phyloP scores from a whole-genome alignment of 2,329 filamentous ascomycete species.

The Fusarium oligoseptatum region DNA sequence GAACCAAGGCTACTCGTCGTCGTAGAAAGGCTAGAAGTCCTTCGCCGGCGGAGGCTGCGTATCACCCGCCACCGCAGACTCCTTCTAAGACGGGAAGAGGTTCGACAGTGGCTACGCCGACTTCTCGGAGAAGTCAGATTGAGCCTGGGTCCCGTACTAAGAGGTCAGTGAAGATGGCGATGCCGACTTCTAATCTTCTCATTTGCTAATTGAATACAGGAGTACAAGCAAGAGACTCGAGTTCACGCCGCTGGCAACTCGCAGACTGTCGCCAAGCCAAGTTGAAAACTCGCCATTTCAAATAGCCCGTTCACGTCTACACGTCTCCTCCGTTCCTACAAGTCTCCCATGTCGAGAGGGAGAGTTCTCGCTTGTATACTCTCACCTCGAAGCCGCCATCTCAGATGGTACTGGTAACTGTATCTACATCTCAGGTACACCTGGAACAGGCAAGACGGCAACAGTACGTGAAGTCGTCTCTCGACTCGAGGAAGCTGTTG shows the following conservation, averaged over 20 bases:
- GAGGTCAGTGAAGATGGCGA: slow-evolving; percentile 37
- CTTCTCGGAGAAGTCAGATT: slow-evolving; percentile 47
- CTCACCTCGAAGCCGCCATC: slow-evolving; percentile 93
- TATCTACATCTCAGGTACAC: slow-evolving; percentile 99
- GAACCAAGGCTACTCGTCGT: slow-evolving; percentile 75
- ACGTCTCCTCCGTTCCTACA: slow-evolving; percentile 92
- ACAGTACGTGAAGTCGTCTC: slow-evolving; percentile 96
- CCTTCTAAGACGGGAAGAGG: slow-evolving; percentile 53
- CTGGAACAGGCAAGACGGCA: slow-evolving; percentile 96
- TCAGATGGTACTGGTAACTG: slow-evolving; percentile 93
- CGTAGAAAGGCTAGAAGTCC: slow-evolving; percentile 49
- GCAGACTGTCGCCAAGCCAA: slow-evolving; percentile 81
- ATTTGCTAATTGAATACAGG: slow-evolving; percentile 46
- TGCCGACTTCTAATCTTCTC: rapidly evolving
- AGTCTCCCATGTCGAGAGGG: slow-evolving; percentile 91
- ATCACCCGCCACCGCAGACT: slow-evolving; percentile 54
- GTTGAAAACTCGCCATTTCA: slow-evolving; percentile 90
- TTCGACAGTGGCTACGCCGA: slow-evolving; percentile 47
- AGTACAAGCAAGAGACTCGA: slow-evolving; percentile 78
- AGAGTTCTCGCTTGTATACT: slow-evolving; percentile 93
- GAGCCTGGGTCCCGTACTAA: slow-evolving; percentile 52
- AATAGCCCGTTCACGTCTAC: slow-evolving; percentile 86
- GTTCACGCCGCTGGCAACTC: slow-evolving; percentile 94
- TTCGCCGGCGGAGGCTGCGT: slow-evolving; percentile 50
- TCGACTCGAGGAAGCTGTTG: slow-evolving; percentile 88